Base-by-base conservation (phyloP, 2,329 filamentous ascomycete species). In the Cladorrhinum sp. region DNA sequence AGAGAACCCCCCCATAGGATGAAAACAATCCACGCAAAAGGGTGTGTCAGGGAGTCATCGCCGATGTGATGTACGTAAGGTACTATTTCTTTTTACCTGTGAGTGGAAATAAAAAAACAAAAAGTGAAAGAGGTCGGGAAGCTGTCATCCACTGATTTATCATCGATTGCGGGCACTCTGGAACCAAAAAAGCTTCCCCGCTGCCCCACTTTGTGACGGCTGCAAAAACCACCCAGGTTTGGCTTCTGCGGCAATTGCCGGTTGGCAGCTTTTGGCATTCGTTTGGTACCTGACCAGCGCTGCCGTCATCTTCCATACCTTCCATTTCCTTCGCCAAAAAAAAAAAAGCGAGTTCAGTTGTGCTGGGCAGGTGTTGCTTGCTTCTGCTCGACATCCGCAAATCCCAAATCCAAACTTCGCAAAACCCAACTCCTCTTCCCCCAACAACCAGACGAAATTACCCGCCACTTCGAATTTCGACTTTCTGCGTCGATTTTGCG, bases 261-360 rank as follows among this genome's bases (percentile, higher is more conserved):
- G 21, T 28, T 49, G 33, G 42, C 51, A 33, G n/a, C 42, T 61
- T 63, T 55, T 56, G 48, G 55, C 21, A 23, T 42, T 50, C 58
- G 62, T 62, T 62, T 62, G 51, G 67, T 68, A 65, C 67, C 66
- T 68, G 65, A 68, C 65, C 66, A 67, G 57, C 61, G 62, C 60
- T 68, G 65, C 67, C 66, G 67, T 67, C 67, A 67, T 67, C 59
- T 65, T 60, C 49, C 55, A 57, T 54, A 53, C 59, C 60, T 61
- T 39, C 61, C 58, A 42, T 55, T 56, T 57, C 51, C 55, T 62
- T 54, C 60, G 58, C 65, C 66, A 60, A 65, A 65, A 28, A 64
- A 60, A 65, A 65, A 28, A 64, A 64, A 64, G 60, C 10, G 42
- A 46, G 42, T 21, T 46, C 18, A 46, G 42, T 18, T 46, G 59